Conservation (phyloP, 352 stramenopile species). For the Peronospora belbahrii region DNA sequence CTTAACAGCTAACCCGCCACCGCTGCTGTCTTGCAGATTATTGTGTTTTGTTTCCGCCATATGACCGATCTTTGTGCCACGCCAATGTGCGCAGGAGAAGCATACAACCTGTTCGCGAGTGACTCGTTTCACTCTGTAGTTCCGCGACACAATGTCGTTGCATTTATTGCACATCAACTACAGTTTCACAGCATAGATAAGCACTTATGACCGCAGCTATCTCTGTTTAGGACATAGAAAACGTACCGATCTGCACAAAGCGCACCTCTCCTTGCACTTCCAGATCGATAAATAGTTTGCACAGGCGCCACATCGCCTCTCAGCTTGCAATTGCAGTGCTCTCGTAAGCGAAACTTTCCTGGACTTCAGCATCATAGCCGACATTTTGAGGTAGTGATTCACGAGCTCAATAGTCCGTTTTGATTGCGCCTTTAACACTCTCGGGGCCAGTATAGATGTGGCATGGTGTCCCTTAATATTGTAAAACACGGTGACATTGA, state of each 20-base stretch:
- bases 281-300: conserved; percentile 51
- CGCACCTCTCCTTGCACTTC: conserved; percentile 47
- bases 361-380: conserved; percentile 30
- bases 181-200: conserved; percentile 6
- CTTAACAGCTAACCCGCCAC: conserved; percentile 1
- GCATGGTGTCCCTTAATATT: conserved; percentile 37
- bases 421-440: conserved; percentile 47
- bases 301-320: conserved; percentile 54
- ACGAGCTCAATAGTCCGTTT: conserved; percentile 56
- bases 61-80: conserved; percentile 21
- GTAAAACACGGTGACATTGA: conserved; percentile 60
- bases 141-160: conserved; percentile 44
- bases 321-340: conserved; percentile 44
- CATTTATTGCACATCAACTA: conserved; percentile 73
- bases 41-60: neutral
- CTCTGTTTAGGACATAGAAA: neutral
- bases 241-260: conserved; percentile 61
- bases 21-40: conserved; percentile 3
- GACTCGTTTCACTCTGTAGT: conserved; percentile 45
- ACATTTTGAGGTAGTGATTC: conserved; percentile 66
- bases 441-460: conserved; percentile 34
- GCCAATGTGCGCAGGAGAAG: conserved; percentile 51
- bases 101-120: conserved; percentile 32
- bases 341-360: conserved; percentile 26
- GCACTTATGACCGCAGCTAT: neutral